A percentile compares a stretch with the other conserved stretches of the same genome.
Evolutionary conservation across 73 alveolate genomes (phyloP).

Genomic region (Paraurostyla sp.): DNA sequence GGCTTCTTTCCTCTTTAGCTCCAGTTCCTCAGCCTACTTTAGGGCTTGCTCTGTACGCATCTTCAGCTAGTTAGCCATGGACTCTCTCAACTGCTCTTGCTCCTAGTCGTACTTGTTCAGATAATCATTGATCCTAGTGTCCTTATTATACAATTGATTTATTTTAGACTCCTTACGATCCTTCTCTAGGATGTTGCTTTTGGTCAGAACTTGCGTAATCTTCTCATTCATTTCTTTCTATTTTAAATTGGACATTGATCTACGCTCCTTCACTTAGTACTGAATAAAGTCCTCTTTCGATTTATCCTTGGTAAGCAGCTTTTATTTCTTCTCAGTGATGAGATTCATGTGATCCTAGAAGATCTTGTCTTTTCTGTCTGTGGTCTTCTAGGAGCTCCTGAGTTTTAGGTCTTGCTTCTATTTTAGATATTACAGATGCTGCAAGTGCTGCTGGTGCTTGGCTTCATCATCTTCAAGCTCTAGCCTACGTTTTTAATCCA

Average conservation of each 20-base stretch:
- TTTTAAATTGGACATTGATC: neutral
- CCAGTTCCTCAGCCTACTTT: neutral
- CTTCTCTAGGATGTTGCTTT: neutral
- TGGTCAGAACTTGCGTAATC: neutral
- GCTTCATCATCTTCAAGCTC: slow-evolving; percentile 22
- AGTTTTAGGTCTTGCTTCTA: neutral
- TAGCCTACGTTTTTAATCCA: neutral
- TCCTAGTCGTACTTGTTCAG: neutral
- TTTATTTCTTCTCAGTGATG: neutral
- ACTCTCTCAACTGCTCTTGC: neutral
- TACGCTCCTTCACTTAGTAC: neutral
- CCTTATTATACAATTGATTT: neutral
- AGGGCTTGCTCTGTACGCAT: neutral
- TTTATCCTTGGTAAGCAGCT: neutral
- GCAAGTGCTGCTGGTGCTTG: neutral
- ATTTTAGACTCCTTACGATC: neutral
- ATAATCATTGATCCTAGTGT: neutral
- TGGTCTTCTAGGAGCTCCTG: neutral
- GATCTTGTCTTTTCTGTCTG: neutral
- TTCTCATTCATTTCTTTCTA: neutral
- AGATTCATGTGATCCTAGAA: neutral
- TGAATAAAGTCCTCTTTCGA: neutral
- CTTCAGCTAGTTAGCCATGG: neutral
- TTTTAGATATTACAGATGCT: neutral
- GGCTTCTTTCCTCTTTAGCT: neutral